A percentile compares a stretch with the other conserved stretches of the same genome.
phyloP scores from a whole-genome alignment of 2,329 filamentous ascomycete species.

The Pseudogymnoascus sp. region DNA sequence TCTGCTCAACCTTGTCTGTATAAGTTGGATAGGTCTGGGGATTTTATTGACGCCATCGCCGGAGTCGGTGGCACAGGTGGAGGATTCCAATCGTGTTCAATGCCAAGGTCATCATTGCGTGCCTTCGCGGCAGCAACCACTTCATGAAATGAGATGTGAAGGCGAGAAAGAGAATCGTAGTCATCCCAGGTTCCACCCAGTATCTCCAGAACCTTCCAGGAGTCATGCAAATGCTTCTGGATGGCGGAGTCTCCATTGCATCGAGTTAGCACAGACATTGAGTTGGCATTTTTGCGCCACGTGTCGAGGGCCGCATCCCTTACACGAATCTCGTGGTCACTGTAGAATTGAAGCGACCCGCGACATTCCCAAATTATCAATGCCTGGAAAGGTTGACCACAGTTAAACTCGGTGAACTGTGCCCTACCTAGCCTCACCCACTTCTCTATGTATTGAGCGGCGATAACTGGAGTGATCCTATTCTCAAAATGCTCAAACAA shows the following conservation, averaged over 20 bases:
- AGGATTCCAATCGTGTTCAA: conserved; percentile 9
- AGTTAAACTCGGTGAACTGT: conserved; percentile 43
- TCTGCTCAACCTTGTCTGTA: neutral
- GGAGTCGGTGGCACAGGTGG: conserved; percentile 8
- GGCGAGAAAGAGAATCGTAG: conserved; percentile 24
- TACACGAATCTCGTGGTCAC: conserved; percentile 33
- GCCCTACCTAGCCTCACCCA: conserved; percentile 41
- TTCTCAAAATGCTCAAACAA: conserved; percentile 33
- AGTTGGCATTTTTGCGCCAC: conserved; percentile 40
- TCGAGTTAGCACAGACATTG: conserved; percentile 43
- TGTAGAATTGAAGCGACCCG: conserved; percentile 38
- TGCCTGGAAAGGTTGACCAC: conserved; percentile 43
- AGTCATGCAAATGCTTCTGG: conserved; percentile 41
- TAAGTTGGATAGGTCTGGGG: neutral
- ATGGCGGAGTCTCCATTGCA: conserved; percentile 42
- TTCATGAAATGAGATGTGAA: conserved; percentile 22
- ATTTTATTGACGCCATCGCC: neutral
- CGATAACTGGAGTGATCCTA: conserved; percentile 33
- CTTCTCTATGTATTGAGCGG: conserved; percentile 18
- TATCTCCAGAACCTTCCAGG: conserved; percentile 41
- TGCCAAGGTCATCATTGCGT: conserved; percentile 1
- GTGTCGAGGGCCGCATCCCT: conserved; percentile 36
- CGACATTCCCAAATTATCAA: conserved; percentile 40
- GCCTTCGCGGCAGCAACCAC: conserved; percentile 18
- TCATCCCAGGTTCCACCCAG: conserved; percentile 29